Percentiles rank a stretch among this genome's conserved stretches.
Evolutionary conservation across 2,329 filamentous ascomycete species (phyloP).

Genomic region (Aspergillus ruber): DNA sequence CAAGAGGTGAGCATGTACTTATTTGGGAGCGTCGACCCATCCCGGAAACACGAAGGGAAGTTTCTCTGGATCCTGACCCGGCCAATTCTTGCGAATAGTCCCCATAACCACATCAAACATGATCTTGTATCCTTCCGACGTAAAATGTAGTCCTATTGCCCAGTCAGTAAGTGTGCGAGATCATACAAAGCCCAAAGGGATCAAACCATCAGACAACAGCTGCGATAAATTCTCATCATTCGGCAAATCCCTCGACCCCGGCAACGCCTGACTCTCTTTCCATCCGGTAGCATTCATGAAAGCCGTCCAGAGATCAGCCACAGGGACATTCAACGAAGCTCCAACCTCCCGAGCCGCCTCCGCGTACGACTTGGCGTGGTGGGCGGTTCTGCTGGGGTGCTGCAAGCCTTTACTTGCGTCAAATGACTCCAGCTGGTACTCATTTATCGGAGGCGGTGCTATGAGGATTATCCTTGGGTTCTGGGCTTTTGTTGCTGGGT

Average conservation of each 20-base stretch:
- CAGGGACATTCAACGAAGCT: constrained; percentile 48
- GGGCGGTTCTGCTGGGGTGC: constrained; percentile 52
- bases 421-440: constrained; percentile 55
- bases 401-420: constrained; percentile 45
- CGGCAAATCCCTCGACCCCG: constrained; percentile 53
- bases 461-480: constrained; percentile 68
- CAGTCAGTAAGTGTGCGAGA: constrained; percentile 3
- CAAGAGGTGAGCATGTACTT: neutral
- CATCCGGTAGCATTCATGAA: constrained; percentile 63
- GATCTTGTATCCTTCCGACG: constrained; percentile 49
- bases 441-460: constrained; percentile 73
- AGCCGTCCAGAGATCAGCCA: constrained; percentile 73
- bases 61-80: constrained; percentile 49
- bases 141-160: constrained; percentile 52
- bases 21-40: constrained; percentile 44
- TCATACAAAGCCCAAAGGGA: neutral
- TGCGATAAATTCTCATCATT: constrained; percentile 49
- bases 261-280: constrained; percentile 43
- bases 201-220: constrained; percentile 52
- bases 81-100: constrained; percentile 46
- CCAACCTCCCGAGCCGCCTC: constrained; percentile 60
- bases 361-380: constrained; percentile 57
- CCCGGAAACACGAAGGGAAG: constrained; percentile 49
- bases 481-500: constrained; percentile 64
- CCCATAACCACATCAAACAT: constrained; percentile 50